Evolutionary conservation across 805 yeast species (phyloP), one percentile per base, ranked within the genome.

Genomic region (Saturnispora zaruensis): DNA sequence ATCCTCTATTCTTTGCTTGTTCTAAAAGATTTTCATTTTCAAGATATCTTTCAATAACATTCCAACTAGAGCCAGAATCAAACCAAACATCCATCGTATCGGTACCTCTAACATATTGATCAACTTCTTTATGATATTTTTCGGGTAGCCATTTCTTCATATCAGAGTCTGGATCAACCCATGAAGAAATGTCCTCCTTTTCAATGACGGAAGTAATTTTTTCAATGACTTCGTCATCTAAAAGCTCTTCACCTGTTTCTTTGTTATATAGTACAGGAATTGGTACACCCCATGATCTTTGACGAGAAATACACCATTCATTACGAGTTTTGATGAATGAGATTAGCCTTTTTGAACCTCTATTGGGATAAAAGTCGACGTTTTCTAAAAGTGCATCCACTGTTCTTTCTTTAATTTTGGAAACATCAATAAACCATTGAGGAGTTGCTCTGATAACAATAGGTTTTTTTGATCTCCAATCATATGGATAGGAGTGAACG

Each of bases 51-150:
- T 68, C 69, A 20, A 84, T 69, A 42, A 78, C 74, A 9, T 79
- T 76, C 98, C 99, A 93, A 32, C 93, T 82, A 0, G 95, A 79
- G 0, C 99, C 99, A 37, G 96, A 85, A 65, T 93, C 99, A 68
- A 93, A 91, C 99, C 99, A 93, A 18, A 93, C 99, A 67, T 93
- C 99, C 89, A 93, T 85, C 0, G 99, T 93, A 58, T 93, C 99
- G 41, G 72, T 76, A 1, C 96, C 91, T 59, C 87, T 84, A 23
- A 61, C 59, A 54, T 73, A 84, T 2, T 69, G 57, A 2, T 58
- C 49, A 0, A 80, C 82, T 26, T 68, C 59, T 16, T 58, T 64
- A 24, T 70, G 65, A 49, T 70, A 69, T 2, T 66, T 57, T 2
- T 69, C 71, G 0, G 96, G 96, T 14, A 93, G 64, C 97, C 97